A percentile compares a stretch with the other conserved stretches of the same genome.
Conservation (phyloP, 2,329 filamentous ascomycete species). For the Sporothrix phasma region DNA sequence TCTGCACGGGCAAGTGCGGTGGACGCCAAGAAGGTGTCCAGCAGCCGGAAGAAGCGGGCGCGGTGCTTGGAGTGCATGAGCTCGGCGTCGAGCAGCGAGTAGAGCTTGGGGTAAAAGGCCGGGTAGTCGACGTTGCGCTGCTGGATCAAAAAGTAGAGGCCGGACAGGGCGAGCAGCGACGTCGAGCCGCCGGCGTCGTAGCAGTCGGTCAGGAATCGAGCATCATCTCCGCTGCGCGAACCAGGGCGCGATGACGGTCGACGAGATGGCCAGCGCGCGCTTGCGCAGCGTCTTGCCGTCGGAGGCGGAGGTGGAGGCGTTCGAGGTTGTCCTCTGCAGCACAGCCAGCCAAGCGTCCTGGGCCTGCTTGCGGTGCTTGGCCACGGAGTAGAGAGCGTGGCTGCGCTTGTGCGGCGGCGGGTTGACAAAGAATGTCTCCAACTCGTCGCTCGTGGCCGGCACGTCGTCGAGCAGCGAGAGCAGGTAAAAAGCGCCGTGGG, state of each 20-base stretch:
- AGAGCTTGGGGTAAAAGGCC: constrained; percentile 86
- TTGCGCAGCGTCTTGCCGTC: constrained; percentile 64
- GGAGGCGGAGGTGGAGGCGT: constrained; percentile 33
- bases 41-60: constrained; percentile 81
- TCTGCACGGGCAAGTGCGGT: constrained; percentile 81
- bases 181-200: constrained; percentile 81
- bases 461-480: constrained; percentile 60
- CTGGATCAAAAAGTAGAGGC: constrained; percentile 89
- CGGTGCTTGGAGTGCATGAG: constrained; percentile 91
- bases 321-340: constrained; percentile 51
- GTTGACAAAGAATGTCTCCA: constrained; percentile 57
- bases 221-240: constrained; percentile 75
- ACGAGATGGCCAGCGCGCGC: constrained; percentile 62
- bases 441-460: constrained; percentile 54
- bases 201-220: constrained; percentile 96
- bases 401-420: constrained; percentile 55
- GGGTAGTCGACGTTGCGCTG: constrained; percentile 94
- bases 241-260: constrained; percentile 74
- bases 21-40: constrained; percentile 83
- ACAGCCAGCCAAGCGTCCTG: constrained; percentile 82
- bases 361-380: constrained; percentile 65
- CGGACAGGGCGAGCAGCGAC: constrained; percentile 79
- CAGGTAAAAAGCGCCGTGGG: constrained; percentile 46
- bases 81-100: constrained; percentile 77
- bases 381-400: constrained; percentile 53